Evolutionary conservation across 139 green algal genomes (phyloP), one percentile per base, ranked within the genome.

Genomic region (Chlorella sp.): DNA sequence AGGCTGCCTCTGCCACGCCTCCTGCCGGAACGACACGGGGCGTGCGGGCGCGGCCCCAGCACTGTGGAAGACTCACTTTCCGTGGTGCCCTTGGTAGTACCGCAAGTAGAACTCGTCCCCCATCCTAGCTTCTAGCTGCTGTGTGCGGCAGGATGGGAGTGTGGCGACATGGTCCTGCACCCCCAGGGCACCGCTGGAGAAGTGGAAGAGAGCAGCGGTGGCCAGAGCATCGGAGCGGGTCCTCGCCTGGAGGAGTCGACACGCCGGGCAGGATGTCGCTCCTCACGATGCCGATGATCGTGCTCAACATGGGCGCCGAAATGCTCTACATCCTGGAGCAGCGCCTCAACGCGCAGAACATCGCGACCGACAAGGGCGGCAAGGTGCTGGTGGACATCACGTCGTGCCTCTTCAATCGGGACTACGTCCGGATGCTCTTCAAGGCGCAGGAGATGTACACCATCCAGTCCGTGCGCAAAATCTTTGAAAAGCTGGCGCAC

Each of bases 71-170:
- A 62, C 35, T 34, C 27, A 69, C 71, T 81, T 81, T 55, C 74
- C 75, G 22, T 66, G 77, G n/a, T 86, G 76, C 22, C 88, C 91
- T 26, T 98, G 88, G 73, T 98, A 98, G 68, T 97, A 97, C 2
- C 94, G 84, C 2, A 97, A 78, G 73, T 98, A 98, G 72, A 98
- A 96, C 35, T 97, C 90, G 29, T 91, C 85, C 1, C 62, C 64
- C 82, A 84, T 83, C 5, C 14, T 17, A 65, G 59, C 55, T 33
- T 5, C 31, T 32, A 55, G 55, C n/a, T 62, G 66, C 66, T 55
- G 42, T 55, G 42, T 55, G 42, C 17, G 42, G 42, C 10, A 55
- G 42, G 42, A n/a, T n/a, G n/a, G n/a, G n/a, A n/a, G n/a, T n/a
- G n/a, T n/a, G n/a, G n/a, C n/a, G n/a, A n/a, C n/a, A n/a, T n/a